A percentile compares a stretch with the other conserved stretches of the same genome.
These are phyloP conservation scores for Lanmaoa pseudosensibilis DNA, from an alignment of 768 basidiomycete genomes.

Conservation along the genomic window DNA sequence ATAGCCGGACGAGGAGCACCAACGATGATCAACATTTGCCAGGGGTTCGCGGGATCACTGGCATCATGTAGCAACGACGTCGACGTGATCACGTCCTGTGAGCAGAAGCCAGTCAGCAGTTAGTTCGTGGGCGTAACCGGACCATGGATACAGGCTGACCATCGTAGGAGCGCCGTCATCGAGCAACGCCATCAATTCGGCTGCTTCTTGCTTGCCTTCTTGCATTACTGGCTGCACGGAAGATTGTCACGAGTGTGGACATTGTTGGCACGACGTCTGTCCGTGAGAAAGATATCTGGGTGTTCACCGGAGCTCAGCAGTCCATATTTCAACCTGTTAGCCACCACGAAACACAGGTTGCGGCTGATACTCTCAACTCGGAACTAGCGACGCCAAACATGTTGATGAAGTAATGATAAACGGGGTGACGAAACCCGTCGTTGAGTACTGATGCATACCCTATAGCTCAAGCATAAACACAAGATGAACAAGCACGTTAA, in stretches of 20 bases:
- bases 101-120: slow-evolving; percentile 1
- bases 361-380: neutral
- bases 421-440: neutral
- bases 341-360: neutral
- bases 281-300: neutral
- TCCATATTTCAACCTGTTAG: slow-evolving; percentile 1
- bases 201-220: slow-evolving; percentile 20
- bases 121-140: neutral
- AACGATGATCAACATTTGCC: slow-evolving; percentile 26
- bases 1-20: slow-evolving; percentile 21
- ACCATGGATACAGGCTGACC: slow-evolving; percentile 7
- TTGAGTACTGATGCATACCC: slow-evolving; percentile 1
- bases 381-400: neutral
- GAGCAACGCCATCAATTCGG: slow-evolving; percentile 14
- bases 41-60: neutral
- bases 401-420: neutral
- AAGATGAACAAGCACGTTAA: neutral
- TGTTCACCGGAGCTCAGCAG: neutral
- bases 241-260: slow-evolving; percentile 3
- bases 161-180: slow-evolving; percentile 1
- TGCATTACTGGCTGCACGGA: slow-evolving; percentile 2
- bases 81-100: slow-evolving; percentile 10
- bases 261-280: slow-evolving; percentile 3
- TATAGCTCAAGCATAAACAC: neutral
- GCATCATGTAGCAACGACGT: neutral